Evolutionary conservation across 148 eudicot genomes (phyloP).

Genomic region (Spergularia bocconei): DNA sequence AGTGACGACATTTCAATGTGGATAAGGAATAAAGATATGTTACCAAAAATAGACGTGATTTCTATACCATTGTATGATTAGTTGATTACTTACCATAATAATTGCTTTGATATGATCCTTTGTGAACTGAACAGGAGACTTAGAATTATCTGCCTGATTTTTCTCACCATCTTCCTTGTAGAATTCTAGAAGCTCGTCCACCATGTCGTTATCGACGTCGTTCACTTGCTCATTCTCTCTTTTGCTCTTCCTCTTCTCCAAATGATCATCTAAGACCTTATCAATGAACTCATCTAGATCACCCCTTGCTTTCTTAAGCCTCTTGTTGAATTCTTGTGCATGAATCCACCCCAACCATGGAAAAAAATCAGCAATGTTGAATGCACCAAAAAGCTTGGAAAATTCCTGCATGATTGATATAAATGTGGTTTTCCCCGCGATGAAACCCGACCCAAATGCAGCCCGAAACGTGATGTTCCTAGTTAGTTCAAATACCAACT

Average conservation of each 20-base stretch:
- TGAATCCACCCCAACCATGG: constrained; percentile 63
- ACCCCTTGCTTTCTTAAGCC: constrained; percentile 56
- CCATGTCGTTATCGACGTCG: constrained; percentile 59
- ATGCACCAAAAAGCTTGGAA: constrained; percentile 64
- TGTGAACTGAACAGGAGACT: constrained; percentile 52
- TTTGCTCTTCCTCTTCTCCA: constrained; percentile 36
- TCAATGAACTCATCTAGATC: constrained; percentile 74
- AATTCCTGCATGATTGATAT: constrained; percentile 55
- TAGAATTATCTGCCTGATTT: constrained; percentile 45
- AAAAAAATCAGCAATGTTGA: constrained; percentile 68
- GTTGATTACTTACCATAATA: constrained; percentile 62
- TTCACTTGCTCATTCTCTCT: constrained; percentile 24
- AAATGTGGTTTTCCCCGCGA: constrained; percentile 48
- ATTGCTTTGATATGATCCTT: constrained; percentile 82
- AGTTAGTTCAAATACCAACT: constrained; percentile 49
- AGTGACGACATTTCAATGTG: too few species aligned
- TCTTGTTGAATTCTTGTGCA: constrained; percentile 46
- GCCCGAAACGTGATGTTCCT: constrained; percentile 57
- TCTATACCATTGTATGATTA: neutral
- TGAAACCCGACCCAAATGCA: constrained; percentile 55
- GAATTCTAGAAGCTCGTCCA: constrained; percentile 72
- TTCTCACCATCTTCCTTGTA: constrained; percentile 48
- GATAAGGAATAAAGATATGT: neutral
- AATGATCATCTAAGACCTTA: constrained; percentile 66
- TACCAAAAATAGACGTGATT: neutral